Percentiles rank a stretch among this genome's conserved stretches.
These are phyloP conservation scores for Plasmodium chabaudi DNA, from an alignment of 169 alveolate species.

Conservation along the genomic window DNA sequence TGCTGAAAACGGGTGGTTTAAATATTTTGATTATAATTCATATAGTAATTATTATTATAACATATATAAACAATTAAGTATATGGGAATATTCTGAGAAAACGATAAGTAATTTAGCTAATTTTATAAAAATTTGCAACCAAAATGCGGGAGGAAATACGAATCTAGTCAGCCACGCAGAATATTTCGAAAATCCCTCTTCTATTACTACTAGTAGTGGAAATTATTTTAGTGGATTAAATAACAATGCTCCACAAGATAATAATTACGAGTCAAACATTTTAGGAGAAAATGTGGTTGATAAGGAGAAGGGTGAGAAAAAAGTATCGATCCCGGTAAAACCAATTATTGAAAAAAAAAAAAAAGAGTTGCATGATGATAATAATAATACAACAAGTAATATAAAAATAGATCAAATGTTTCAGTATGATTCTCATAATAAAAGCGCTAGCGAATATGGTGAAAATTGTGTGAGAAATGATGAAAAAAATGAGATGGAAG, in stretches of 20 bases:
- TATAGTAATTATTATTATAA: constrained; percentile 54
- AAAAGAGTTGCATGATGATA: no score
- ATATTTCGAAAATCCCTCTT: no score
- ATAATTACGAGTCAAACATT: not conserved
- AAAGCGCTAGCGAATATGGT: not conserved
- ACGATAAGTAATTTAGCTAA: constrained; percentile 20
- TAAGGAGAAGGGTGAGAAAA: not conserved
- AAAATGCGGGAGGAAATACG: not conserved
- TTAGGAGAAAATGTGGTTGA: not conserved
- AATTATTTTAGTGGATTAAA: no score
- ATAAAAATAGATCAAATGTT: not conserved
- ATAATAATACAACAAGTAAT: not conserved
- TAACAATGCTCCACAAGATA: not conserved
- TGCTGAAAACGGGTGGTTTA: constrained; percentile 72
- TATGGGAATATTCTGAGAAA: constrained; percentile 57
- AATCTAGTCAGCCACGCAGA: not conserved
- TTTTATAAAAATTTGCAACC: constrained; percentile 23
- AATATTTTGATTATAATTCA: constrained; percentile 68
- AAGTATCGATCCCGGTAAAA: not conserved
- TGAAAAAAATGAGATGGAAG: not conserved
- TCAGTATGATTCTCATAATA: not conserved
- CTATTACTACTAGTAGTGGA: no score
- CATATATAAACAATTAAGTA: constrained; percentile 33
- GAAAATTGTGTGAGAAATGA: not conserved
- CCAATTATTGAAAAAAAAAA: not conserved